Conservation (phyloP, 352 stramenopile species). For the Pythium dissotocum region DNA sequence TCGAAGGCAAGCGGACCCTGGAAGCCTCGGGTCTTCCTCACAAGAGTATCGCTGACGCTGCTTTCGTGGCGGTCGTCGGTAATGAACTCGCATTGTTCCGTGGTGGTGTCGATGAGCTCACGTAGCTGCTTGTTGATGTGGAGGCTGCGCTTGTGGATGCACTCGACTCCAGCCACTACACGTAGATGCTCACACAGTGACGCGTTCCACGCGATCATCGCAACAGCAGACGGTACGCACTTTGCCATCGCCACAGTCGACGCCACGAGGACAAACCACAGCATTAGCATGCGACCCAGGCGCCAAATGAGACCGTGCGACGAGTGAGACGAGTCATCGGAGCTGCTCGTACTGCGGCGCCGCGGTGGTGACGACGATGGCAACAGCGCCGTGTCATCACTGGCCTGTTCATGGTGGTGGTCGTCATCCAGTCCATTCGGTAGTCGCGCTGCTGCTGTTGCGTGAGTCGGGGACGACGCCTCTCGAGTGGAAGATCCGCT, state of each 20-base stretch:
- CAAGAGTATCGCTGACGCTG: conserved; percentile 30
- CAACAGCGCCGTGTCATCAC: conserved; percentile 25
- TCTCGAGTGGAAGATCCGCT: background rate
- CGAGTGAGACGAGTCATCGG: background rate
- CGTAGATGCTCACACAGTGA: conserved; percentile 51
- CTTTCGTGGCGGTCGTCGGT: conserved; percentile 17
- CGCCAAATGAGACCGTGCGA: conserved; percentile 5
- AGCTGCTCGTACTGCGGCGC: background rate
- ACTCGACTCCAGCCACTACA: conserved; percentile 34
- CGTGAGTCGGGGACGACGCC: background rate
- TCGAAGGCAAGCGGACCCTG: conserved; percentile 58
- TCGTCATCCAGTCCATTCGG: background rate
- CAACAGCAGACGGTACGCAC: conserved; percentile 46
- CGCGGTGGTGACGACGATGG: background rate
- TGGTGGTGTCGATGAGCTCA: conserved; percentile 50
- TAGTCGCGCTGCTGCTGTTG: conserved; percentile 2
- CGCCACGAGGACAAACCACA: conserved; percentile 22
- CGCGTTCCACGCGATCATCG: conserved; percentile 55
- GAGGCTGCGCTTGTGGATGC: conserved; percentile 21
- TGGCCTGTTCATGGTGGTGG: background rate
- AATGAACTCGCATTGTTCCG: conserved; percentile 43
- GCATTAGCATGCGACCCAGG: conserved; percentile 8
- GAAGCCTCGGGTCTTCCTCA: conserved; percentile 49
- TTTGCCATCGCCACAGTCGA: conserved; percentile 35
- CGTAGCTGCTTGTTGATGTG: conserved; percentile 28